Base-by-base conservation (phyloP, 2,329 filamentous ascomycete genomes). In the Pseudocercospora ulei region DNA sequence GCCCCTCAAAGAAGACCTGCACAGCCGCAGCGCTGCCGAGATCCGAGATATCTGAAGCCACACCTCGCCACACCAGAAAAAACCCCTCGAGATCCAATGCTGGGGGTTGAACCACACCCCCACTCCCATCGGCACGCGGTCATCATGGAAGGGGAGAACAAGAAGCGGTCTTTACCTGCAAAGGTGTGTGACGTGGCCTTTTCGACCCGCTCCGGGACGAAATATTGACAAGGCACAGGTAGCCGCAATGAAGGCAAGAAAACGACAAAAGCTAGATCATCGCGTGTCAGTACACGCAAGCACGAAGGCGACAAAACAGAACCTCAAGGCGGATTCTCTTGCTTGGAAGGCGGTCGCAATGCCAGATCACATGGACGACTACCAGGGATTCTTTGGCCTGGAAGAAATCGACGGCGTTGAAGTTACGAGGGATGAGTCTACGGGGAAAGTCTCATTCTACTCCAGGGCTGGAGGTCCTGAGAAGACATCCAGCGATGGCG, bases 381-480 rank as follows among this genome's bases (percentile, higher is more conserved):
- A 83, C n/a, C 86, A 92, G 48, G 90, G 90, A 0, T 95, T 98
- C 60, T 92, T 80, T 53, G 86, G 83, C 0, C 65, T 98, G 1
- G 86, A 98, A 55, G 87, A 96, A 55, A 80, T 96, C 30, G 83
- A 93, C 9, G 85, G 83, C 35, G 83, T 98, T 1, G 82, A 94
- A 18, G 71, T 98, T n/a, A 67, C 93, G 26, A 75, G 72, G 46
- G 64, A 69, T 14, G 52, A 51, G 0, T 51, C 54, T 2, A 70
- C 79, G 18, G 76, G 76, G 5, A 57, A 54, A 9, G 47, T 69
- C 3, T 60, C 64, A 4, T 70, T 65, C 35, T 35, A 49, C 4
- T 46, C 46, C 4, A 37, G 35, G 20, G 11, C 13, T 5, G 49
- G 12, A 41, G 42, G 14, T 4, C n/a, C 24, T 20, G 20, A n/a